phyloP scores from a whole-genome alignment of 352 stramenopile species.

The Globisporangium canariense region DNA sequence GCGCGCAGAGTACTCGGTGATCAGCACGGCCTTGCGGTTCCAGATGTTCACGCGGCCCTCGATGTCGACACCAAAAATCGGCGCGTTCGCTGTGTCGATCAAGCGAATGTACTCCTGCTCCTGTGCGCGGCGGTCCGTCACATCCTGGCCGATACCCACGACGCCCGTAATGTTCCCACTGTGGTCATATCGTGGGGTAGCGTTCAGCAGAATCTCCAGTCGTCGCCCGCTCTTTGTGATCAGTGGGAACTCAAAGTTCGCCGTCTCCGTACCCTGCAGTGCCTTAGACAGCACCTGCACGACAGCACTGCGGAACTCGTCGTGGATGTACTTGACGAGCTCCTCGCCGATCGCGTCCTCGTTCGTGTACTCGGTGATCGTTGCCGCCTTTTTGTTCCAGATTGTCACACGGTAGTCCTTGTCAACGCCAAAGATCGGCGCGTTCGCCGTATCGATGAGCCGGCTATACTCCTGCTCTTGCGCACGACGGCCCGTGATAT shows the following conservation, averaged over 20 bases:
- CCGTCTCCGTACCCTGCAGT: constrained; percentile 55
- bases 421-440: constrained; percentile 76
- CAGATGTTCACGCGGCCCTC: constrained; percentile 84
- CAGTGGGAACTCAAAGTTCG: constrained; percentile 86
- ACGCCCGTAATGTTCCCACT: constrained; percentile 69
- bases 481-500: constrained; percentile 79
- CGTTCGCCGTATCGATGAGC: constrained; percentile 74
- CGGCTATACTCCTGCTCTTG: constrained; percentile 87
- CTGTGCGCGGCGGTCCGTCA: constrained; percentile 79
- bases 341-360: constrained; percentile 84
- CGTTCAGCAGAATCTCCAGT: constrained; percentile 81
- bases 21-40: constrained; percentile 89
- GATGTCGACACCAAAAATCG: constrained; percentile 88
- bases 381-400: constrained; percentile 64
- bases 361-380: constrained; percentile 13
- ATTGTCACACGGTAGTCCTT: constrained; percentile 66
- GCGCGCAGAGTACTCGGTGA: constrained; percentile 87
- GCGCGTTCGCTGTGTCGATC: constrained; percentile 89
- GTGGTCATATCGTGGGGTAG: constrained; percentile 69
- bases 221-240: constrained; percentile 68
- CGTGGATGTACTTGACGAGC: constrained; percentile 64
- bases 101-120: constrained; percentile 85
- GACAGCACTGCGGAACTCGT: constrained; percentile 62
- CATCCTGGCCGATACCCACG: constrained; percentile 77
- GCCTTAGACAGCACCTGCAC: constrained; percentile 64